Conservation (phyloP, 345 rosid species). For the Boechera stricta region DNA sequence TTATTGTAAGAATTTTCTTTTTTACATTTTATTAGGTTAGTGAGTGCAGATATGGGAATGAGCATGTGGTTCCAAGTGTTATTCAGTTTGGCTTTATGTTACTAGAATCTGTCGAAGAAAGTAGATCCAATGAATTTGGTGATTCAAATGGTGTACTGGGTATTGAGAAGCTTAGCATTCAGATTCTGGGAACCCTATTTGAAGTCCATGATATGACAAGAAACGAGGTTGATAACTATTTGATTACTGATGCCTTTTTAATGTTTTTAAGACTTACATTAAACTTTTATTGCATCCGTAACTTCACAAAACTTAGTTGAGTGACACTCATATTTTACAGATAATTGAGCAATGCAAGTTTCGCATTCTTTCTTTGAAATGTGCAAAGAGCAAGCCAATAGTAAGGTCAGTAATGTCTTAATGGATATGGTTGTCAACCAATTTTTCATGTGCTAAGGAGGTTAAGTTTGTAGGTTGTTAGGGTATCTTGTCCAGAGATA, state of each 20-base stretch:
- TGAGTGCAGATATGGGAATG: constrained; percentile 78
- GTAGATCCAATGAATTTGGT: constrained; percentile 44
- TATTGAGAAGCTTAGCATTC: constrained; percentile 70
- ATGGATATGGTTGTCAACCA: constrained; percentile 8
- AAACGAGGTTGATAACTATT: constrained; percentile 62
- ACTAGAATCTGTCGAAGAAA: constrained; percentile 69
- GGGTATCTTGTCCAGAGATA: constrained; percentile 58
- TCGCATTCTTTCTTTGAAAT: constrained; percentile 74
- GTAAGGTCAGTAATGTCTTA: constrained; percentile 54
- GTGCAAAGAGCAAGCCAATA: constrained; percentile 62
- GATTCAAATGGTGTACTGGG: constrained; percentile 58
- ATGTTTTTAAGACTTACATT: neutral
- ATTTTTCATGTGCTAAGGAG: constrained; percentile 28
- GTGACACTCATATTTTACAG: constrained; percentile 51
- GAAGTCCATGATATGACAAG: constrained; percentile 87
- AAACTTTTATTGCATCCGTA: constrained; percentile 9
- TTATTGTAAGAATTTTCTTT: neutral
- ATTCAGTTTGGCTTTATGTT: constrained; percentile 71
- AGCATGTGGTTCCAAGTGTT: constrained; percentile 77
- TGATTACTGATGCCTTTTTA: constrained; percentile 6
- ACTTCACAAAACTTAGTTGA: constrained; percentile 18
- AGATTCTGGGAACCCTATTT: constrained; percentile 71
- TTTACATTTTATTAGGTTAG: constrained; percentile 56
- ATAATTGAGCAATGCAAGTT: constrained; percentile 85
- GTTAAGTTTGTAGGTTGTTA: constrained; percentile 62